A percentile compares a stretch with the other conserved stretches of the same genome.
These are phyloP conservation scores for Penstemon newberryi DNA, from an alignment of 257 asterid species.

Conservation along the genomic window DNA sequence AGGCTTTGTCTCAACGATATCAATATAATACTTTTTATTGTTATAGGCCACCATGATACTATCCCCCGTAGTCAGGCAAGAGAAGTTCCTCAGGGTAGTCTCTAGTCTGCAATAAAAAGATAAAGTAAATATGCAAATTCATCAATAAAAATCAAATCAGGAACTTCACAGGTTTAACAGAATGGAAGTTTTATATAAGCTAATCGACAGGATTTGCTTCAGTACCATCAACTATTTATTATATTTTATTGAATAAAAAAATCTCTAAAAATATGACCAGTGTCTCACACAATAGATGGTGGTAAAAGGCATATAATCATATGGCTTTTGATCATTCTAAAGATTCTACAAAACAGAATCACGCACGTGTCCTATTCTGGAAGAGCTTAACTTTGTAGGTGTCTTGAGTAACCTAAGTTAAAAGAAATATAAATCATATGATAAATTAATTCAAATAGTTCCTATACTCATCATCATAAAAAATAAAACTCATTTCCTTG, in stretches of 20 bases:
- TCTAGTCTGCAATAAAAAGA: slow-evolving; percentile 68
- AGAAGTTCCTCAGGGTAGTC: slow-evolving; percentile 93
- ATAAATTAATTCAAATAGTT: too few relatives aligned
- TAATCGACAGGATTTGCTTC: not conserved
- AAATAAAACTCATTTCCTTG: not conserved
- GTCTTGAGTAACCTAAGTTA: not conserved
- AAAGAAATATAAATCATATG: not conserved
- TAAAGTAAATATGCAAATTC: slow-evolving; percentile 1
- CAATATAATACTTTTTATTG: slow-evolving; percentile 88
- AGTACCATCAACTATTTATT: not conserved
- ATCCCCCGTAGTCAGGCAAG: slow-evolving; percentile 95
- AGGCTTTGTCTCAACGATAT: slow-evolving; percentile 95
- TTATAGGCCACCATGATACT: slow-evolving; percentile 99
- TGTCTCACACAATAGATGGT: not conserved
- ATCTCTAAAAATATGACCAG: slow-evolving; percentile 7
- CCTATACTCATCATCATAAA: too few relatives aligned
- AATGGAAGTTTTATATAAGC: not conserved
- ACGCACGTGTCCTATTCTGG: not conserved
- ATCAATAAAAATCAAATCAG: not conserved
- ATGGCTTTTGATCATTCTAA: too few relatives aligned
- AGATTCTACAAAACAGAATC: too few relatives aligned
- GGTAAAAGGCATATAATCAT: not conserved
- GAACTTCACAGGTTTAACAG: not conserved
- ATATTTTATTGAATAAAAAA: not conserved
- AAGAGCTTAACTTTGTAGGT: not conserved